Evolutionary conservation across 2,329 filamentous ascomycete genomes (phyloP), one percentile per base, ranked within the genome.

Genomic region (Fusarium caatingaense): DNA sequence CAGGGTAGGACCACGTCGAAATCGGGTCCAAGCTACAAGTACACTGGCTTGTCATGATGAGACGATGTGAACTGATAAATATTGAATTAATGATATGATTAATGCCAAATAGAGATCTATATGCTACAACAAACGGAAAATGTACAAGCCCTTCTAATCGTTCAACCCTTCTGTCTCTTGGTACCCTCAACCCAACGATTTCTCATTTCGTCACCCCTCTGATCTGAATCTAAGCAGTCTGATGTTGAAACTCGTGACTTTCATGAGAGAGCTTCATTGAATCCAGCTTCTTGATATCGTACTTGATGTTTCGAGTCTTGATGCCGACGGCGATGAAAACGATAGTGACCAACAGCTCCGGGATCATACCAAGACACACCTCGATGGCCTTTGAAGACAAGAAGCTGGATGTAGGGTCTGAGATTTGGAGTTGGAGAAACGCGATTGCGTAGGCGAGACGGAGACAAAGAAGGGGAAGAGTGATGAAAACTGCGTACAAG

Each of bases 401-500:
- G 42, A 64, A 64, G 3, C 60, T 5, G 5, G 60, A 64, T 15
- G 15, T 25, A 16, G 60, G 59, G 2, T 64, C 6, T 2, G 60
- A 64, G 8, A 64, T 63, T 9, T 48, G 8, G 3, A 63, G 49
- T 8, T 64, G 60, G 4, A 64, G 59, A 8, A 42, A 64, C 5
- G 58, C 49, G 8, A 64, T 64, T 5, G 48, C 48, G 16, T 64
- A 64, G 16, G 27, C 34, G 13, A 64, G 60, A 15, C 60, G 60
- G 5, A 64, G n/a, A 8, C n/a, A 34, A 15, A 64, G 58, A 1
- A 64, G 58, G 4, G 60, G 58, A 21, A 64, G 58, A 23, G 37
- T 25, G 8, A 64, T 28, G 7, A 64, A 64, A 5, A 64, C 49
- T n/a, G 42, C 34, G 20, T 64, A 57, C 23, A 64, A 21, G 13